Conservation (phyloP, 768 basidiomycete species). For the Hericium rajendrae region DNA sequence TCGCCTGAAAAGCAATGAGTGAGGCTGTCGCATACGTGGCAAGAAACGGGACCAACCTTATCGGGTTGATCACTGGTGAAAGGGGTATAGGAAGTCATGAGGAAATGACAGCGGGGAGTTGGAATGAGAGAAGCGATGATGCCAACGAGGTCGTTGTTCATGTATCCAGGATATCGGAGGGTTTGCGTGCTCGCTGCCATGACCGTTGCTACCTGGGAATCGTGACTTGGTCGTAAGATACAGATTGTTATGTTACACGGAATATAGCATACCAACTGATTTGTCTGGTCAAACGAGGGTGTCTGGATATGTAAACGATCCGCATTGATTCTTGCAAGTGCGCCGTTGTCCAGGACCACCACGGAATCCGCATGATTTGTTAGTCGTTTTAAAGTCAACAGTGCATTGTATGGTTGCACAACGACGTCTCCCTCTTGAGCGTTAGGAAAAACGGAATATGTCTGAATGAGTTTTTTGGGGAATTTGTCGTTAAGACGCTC, state of each 20-base stretch:
- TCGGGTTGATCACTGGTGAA: slow-evolving; percentile 97
- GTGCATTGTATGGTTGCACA: slow-evolving; percentile 95
- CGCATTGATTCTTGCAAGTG: slow-evolving; percentile 83
- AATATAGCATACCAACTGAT: slow-evolving; percentile 57
- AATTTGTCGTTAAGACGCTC: slow-evolving; percentile 96
- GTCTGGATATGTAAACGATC: slow-evolving; percentile 86
- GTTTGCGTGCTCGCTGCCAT: slow-evolving; percentile 98
- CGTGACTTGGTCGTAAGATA: neutral
- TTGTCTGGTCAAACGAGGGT: slow-evolving; percentile 84
- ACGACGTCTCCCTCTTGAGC: slow-evolving; percentile 92
- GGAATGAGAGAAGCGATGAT: slow-evolving; percentile 96
- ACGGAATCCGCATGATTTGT: slow-evolving; percentile 97
- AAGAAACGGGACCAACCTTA: slow-evolving; percentile 42
- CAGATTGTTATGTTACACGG: neutral
- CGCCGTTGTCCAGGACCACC: slow-evolving; percentile 95
- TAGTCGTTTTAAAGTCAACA: slow-evolving; percentile 86
- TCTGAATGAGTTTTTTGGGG: slow-evolving; percentile 98
- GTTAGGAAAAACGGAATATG: slow-evolving; percentile 97
- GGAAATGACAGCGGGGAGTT: slow-evolving; percentile 93
- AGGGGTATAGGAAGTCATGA: slow-evolving; percentile 98
- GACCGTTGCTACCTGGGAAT: slow-evolving; percentile 78
- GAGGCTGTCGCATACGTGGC: neutral
- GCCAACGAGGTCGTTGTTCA: slow-evolving; percentile 98
- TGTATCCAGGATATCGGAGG: slow-evolving; percentile 93
- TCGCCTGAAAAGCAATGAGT: slow-evolving; percentile 47